Percentiles rank a stretch among this genome's conserved stretches.
Evolutionary conservation across 2,329 filamentous ascomycete species (phyloP).

Genomic region (Neonectria coccinea): DNA sequence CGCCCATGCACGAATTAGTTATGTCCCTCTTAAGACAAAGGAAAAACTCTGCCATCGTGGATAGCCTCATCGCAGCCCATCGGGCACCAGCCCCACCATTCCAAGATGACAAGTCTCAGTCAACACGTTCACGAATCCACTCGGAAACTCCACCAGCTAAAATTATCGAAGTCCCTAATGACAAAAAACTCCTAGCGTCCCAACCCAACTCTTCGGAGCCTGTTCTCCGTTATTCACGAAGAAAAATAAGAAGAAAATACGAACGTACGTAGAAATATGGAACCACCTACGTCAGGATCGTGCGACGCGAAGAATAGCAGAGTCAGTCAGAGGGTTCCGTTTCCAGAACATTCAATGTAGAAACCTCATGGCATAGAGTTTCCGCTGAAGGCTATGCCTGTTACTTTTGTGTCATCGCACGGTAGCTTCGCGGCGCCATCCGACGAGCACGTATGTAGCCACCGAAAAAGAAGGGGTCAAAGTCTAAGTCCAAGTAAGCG

Average conservation of each 20-base stretch:
- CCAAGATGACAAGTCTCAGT: conserved; percentile 3
- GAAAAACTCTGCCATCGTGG: not conserved
- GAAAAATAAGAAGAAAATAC: too few species aligned
- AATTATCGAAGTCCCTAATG: not conserved
- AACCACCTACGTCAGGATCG: too few species aligned
- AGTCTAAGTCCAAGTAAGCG: too few species aligned
- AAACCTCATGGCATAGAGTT: not conserved
- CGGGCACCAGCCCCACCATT: not conserved
- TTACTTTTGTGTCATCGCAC: conserved; percentile 15
- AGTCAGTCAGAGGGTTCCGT: too few species aligned
- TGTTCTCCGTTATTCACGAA: not conserved
- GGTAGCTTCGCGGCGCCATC: conserved; percentile 37
- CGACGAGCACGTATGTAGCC: conserved; percentile 30
- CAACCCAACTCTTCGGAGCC: not conserved
- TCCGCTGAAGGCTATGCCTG: too few species aligned
- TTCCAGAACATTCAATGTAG: conserved; percentile 1
- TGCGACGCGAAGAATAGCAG: too few species aligned
- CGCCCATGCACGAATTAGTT: not conserved
- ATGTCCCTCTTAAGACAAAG: not conserved
- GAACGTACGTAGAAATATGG: too few species aligned
- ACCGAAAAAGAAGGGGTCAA: not conserved
- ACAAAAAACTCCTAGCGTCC: conserved; percentile 19
- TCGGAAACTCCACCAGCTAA: conserved; percentile 1
- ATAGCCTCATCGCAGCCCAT: not conserved
- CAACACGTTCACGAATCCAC: not conserved